Evolutionary conservation across 2,329 filamentous ascomycete species (phyloP).

Genomic region (Diplodia seriata): DNA sequence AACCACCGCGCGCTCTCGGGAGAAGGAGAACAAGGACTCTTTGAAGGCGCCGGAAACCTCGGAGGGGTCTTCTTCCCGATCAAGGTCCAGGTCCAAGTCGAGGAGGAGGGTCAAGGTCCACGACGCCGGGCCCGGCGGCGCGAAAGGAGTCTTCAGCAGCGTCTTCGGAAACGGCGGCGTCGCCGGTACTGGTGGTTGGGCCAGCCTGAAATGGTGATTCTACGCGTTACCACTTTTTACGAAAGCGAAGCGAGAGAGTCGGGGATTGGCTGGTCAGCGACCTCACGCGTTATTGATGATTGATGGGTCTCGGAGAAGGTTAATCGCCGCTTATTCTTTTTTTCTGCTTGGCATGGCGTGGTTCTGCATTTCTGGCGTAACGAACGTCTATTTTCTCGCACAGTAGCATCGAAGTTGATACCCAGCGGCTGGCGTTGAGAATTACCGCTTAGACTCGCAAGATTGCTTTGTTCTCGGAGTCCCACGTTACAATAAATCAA

Average conservation of each 20-base stretch:
- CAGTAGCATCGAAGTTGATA: too few species aligned
- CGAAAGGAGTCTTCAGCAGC: background rate
- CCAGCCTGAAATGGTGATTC: background rate
- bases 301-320: background rate
- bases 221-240: too few species aligned
- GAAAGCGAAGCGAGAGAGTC: background rate
- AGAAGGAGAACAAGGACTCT: background rate
- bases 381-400: too few species aligned
- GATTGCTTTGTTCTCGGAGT: too few species aligned
- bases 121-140: background rate
- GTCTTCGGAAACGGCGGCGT: background rate
- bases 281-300: background rate
- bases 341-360: background rate
- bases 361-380: background rate
- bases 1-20: background rate
- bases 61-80: background rate
- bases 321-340: background rate
- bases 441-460: too few species aligned
- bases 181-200: background rate
- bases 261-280: background rate
- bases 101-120: background rate
- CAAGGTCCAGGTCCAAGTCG: background rate
- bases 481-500: too few species aligned
- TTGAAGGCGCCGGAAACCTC: background rate
- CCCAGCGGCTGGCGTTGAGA: too few species aligned